Evolutionary conservation across 495 filamentous ascomycete species (phyloP).

Genomic region (Aspergillus coremiiformis): DNA sequence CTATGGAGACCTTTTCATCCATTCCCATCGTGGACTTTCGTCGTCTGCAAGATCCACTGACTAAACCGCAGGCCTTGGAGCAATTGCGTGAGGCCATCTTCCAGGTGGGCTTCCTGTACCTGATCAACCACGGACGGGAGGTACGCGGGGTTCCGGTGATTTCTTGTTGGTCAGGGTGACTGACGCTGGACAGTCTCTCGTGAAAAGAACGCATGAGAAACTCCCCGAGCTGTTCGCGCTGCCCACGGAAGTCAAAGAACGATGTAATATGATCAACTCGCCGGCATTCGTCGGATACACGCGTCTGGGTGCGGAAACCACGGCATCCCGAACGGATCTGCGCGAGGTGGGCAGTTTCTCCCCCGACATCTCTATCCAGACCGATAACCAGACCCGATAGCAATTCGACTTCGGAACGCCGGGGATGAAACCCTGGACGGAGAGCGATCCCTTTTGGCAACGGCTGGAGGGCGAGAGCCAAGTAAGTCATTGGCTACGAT

Average conservation of each 20-base stretch:
- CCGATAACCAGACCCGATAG: slow-evolving; percentile 15
- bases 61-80: slow-evolving; percentile 63
- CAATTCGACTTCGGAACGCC: slow-evolving; percentile 42
- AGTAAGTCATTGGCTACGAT: too few species aligned
- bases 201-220: slow-evolving; percentile 60
- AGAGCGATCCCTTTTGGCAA: slow-evolving; percentile 73
- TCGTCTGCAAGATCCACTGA: slow-evolving; percentile 60
- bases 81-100: slow-evolving; percentile 73
- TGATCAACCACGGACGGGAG: slow-evolving; percentile 78
- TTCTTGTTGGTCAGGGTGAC: too few species aligned
- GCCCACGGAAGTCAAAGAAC: slow-evolving; percentile 64
- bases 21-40: slow-evolving; percentile 4
- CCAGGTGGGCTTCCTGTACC: slow-evolving; percentile 85
- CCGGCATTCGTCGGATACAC: slow-evolving; percentile 49
- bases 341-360: slow-evolving; percentile 22
- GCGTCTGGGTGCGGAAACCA: slow-evolving; percentile 42
- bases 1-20: background rate
- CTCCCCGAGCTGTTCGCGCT: slow-evolving; percentile 75
- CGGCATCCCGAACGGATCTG: slow-evolving; percentile 35
- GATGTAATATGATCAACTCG: slow-evolving; percentile 82
- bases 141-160: too few species aligned
- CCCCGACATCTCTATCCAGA: too few species aligned
- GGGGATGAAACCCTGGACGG: slow-evolving; percentile 31
- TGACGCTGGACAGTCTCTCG: slow-evolving; percentile 51
- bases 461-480: slow-evolving; percentile 33